These are phyloP conservation scores for Melanogaster broomeanus DNA, from an alignment of 768 basidiomycete species.

Conservation along the genomic window DNA sequence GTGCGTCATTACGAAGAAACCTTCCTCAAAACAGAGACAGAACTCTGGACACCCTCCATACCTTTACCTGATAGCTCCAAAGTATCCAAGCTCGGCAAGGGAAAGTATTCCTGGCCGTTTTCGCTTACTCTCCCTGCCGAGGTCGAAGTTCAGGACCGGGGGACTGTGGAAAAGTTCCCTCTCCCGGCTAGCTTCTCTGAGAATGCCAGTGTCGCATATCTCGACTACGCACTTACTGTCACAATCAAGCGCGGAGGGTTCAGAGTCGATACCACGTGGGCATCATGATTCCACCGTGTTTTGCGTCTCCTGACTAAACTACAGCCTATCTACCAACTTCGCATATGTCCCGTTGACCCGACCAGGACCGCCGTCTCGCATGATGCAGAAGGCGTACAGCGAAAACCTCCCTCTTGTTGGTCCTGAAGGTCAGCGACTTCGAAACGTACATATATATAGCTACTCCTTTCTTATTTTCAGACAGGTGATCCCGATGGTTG, in stretches of 20 bases:
- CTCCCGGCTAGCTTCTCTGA: conserved; percentile 59
- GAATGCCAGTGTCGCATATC: conserved; percentile 52
- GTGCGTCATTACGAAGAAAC: conserved; percentile 55
- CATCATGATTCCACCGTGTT: background rate
- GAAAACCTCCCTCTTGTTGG: conserved; percentile 35
- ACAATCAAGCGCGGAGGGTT: conserved; percentile 51
- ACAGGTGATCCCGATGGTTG: conserved; percentile 42
- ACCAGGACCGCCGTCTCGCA: conserved; percentile 36
- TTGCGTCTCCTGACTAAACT: background rate
- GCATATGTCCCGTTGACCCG: conserved; percentile 34
- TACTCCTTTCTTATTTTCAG: background rate
- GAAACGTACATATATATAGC: background rate
- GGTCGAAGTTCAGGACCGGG: conserved; percentile 40
- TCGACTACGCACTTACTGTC: conserved; percentile 56
- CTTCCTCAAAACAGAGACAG: conserved; percentile 46
- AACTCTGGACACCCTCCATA: conserved; percentile 41
- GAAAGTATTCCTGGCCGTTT: conserved; percentile 52
- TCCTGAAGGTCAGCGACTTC: conserved; percentile 26
- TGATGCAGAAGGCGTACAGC: conserved; percentile 39
- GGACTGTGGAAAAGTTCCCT: conserved; percentile 36
- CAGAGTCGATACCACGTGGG: conserved; percentile 52
- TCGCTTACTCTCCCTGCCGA: conserved; percentile 46
- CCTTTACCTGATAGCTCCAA: conserved; percentile 25
- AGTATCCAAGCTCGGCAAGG: conserved; percentile 40
- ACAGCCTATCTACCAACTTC: conserved; percentile 35